Evolutionary conservation across 1,284 basidiomycete genomes (phyloP), one percentile per base, ranked within the genome.

Genomic region (Tylopilus sp.): DNA sequence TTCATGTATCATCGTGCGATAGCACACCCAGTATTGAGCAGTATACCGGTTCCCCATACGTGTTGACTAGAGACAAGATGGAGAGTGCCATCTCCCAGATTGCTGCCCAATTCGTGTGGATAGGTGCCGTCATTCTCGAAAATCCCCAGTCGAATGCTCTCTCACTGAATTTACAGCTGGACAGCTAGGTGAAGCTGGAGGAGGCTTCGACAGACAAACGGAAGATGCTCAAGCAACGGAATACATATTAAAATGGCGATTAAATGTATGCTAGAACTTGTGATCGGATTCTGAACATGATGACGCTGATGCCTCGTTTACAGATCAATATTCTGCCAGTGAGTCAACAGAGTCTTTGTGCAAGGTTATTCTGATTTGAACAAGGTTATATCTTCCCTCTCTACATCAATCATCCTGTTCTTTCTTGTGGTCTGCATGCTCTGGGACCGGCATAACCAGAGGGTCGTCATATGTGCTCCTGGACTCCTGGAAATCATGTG

Each of bases 131-230:
- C 22, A 9, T 12, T n/a, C 22, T n/a, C 22, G 44, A n/a, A 47
- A 47, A n/a, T n/a, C n/a, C n/a, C n/a, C 44, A 47, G 6, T 9
- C 8, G 22, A n/a, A 47, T 47, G 9, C 24, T 54, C 53, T 60
- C 32, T n/a, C n/a, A 60, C n/a, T 15, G 24, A 18, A 22, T 12
- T 18, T 26, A 22, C 26, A 60, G 59, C 59, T 18, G 59, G 59
- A 10, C 15, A 44, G 47, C 5, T 60, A 5, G 59, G 59, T 8
- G 7, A 41, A 2, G 18, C 13, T 19, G 53, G n/a, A 15, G 59
- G 59, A 29, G 59, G 59, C 5, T 60, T 60, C 10, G n/a, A 44
- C 32, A 29, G n/a, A 47, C 29, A 54, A 9, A 53, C 53, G n/a
- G 8, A 3, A 47, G 44, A 47, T 2, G 19, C 44, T n/a, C 22